Conservation (phyloP, 208 protist species). For the Trichomonas gallinae region DNA sequence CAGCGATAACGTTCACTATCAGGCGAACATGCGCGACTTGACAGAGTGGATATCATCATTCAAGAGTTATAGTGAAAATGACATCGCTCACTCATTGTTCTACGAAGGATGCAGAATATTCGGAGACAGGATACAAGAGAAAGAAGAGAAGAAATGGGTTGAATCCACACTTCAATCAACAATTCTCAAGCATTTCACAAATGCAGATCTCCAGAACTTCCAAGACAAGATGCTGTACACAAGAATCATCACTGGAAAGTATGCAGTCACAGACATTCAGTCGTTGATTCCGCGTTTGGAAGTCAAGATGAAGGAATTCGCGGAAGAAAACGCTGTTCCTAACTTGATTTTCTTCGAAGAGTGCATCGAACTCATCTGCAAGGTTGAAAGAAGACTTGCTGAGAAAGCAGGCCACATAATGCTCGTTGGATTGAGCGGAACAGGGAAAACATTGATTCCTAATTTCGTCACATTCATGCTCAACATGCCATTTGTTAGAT, state of each 20-base stretch:
- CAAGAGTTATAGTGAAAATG: not conserved
- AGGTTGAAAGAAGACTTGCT: conserved; percentile 90
- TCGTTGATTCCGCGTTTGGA: not conserved
- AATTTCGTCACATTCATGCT: conserved; percentile 93
- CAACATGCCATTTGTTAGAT: conserved; percentile 75
- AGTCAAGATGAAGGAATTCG: not conserved
- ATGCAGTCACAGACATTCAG: not conserved
- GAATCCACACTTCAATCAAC: conserved; percentile 44
- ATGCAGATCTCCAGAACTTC: not conserved
- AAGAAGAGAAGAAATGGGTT: conserved; percentile 75
- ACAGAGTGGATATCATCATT: not conserved
- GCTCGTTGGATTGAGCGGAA: conserved; percentile 79
- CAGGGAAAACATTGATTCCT: conserved; percentile 91
- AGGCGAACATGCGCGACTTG: not conserved
- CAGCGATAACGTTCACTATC: conserved; percentile 54
- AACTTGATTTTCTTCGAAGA: conserved; percentile 30
- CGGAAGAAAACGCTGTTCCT: not conserved
- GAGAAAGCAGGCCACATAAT: conserved; percentile 86
- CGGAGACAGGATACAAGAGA: conserved; percentile 70
- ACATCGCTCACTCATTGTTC: conserved; percentile 72
- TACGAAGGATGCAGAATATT: conserved; percentile 95
- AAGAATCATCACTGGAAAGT: not conserved
- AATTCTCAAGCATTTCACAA: not conserved
- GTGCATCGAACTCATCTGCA: conserved; percentile 90
- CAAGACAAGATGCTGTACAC: not conserved